Base-by-base conservation (phyloP, 2,329 filamentous ascomycete genomes). In the Aspergillus proliferans region DNA sequence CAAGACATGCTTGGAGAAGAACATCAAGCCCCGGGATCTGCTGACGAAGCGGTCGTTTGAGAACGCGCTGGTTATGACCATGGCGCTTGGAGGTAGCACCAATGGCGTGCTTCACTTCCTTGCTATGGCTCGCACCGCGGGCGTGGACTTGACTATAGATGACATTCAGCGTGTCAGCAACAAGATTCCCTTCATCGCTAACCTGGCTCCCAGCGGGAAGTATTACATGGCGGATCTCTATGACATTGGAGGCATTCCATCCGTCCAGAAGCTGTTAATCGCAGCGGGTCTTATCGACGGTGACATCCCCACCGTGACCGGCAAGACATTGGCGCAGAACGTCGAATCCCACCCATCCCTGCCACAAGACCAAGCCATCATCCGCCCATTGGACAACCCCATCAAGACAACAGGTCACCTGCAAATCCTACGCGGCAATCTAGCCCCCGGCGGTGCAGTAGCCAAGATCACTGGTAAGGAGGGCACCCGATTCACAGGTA, bases 381-480 rank as follows among this genome's bases (percentile, higher is more conserved):
- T 97, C 67, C 82, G 86, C 5, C 83, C 87, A 0, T 75, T 96
- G 7, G 76, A 79, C 66, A 87, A 90, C 68, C 90, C 90, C 12
- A 92, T 95, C 76, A 96, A 96, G 68, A 57, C 77, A 1, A 88
- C 84, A 0, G 92, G 92, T 40, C 92, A 97, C 68, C 80, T 97
- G 52, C 89, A 92, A 68, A 87, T 97, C 52, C 79, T 97, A 3
- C 81, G 82, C 51, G 92, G 92, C 18, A 95, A 95, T 67, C 79
- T 96, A 28, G 88, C 91, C 2, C 92, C 92, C 1, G 86, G 84
- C 9, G 92, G 92, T 30, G 87, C 91, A 1, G 91, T 97, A 1
- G 91, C 90, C 52, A 97, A 97, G 71, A 96, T 97, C 69, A 96
- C 92, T 0, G 92, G 92, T 33, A 96, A 96, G 68, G 92, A 97